A percentile compares a stretch with the other conserved stretches of the same genome.
These are phyloP conservation scores for Cubamyces lactineus DNA, from an alignment of 768 basidiomycete genomes.

Conservation along the genomic window DNA sequence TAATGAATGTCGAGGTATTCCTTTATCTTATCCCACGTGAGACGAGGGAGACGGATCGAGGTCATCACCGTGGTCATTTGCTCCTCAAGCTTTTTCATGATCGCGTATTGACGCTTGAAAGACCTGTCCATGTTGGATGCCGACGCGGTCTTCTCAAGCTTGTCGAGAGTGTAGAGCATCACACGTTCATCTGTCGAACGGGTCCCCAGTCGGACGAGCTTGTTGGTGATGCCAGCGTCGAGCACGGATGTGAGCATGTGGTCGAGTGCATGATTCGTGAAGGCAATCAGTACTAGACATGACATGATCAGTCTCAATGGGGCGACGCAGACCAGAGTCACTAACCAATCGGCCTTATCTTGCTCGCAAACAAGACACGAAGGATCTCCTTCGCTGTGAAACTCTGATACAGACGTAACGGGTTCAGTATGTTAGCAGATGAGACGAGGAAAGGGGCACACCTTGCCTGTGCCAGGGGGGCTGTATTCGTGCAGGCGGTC, in stretches of 20 bases:
- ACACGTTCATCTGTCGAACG: slow-evolving; percentile 63
- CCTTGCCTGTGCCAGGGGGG: slow-evolving; percentile 83
- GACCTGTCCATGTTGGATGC: slow-evolving; percentile 37
- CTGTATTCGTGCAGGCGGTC: slow-evolving; percentile 44
- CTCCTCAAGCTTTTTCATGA: slow-evolving; percentile 43
- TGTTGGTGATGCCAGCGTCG: slow-evolving; percentile 62
- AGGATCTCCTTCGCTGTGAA: slow-evolving; percentile 73
- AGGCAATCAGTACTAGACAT: slow-evolving; percentile 50
- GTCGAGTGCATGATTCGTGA: slow-evolving; percentile 82
- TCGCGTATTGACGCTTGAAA: slow-evolving; percentile 39
- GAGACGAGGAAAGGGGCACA: slow-evolving; percentile 25
- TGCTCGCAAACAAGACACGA: slow-evolving; percentile 59
- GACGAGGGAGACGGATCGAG: slow-evolving; percentile 38
- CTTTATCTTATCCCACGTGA: slow-evolving; percentile 43
- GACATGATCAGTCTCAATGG: background rate
- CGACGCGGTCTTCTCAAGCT: slow-evolving; percentile 50
- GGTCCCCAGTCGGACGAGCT: slow-evolving; percentile 72
- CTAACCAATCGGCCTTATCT: slow-evolving; percentile 36
- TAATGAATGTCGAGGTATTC: slow-evolving; percentile 47
- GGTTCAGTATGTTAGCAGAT: background rate
- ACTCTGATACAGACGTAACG: slow-evolving; percentile 42
- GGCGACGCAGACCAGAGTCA: background rate
- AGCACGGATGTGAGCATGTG: slow-evolving; percentile 69
- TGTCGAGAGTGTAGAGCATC: slow-evolving; percentile 62
- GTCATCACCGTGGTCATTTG: slow-evolving; percentile 53